Conservation (phyloP, 2,329 filamentous ascomycete species). For the Chaetomiaceae sp. region DNA sequence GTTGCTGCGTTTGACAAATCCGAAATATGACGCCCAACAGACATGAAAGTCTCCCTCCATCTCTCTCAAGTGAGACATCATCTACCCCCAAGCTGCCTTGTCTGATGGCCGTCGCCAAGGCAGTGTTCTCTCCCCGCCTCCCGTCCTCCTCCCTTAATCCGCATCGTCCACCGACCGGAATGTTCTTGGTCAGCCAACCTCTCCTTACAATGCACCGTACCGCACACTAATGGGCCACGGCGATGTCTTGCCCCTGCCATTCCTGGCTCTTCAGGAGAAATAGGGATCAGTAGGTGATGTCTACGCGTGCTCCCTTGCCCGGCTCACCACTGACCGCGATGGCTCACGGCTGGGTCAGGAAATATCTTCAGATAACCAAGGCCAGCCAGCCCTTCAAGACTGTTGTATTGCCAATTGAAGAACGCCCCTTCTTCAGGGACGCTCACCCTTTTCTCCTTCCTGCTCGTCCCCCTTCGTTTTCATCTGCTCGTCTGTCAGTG, state of each 20-base stretch:
- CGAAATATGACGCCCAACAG: not conserved
- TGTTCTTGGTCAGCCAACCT: constrained; percentile 16
- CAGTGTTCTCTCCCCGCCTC: no score
- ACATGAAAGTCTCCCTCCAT: not conserved
- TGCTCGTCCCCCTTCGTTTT: not conserved
- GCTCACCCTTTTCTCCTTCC: not conserved
- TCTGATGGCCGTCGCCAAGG: no score
- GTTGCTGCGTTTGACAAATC: no score
- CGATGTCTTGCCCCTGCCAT: not conserved
- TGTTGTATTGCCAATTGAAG: not conserved
- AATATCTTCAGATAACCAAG: not conserved
- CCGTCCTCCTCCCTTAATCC: constrained; percentile 1
- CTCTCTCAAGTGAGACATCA: constrained; percentile 1
- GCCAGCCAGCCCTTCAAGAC: constrained; percentile 17
- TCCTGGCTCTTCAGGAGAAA: not conserved
- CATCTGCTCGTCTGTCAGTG: not conserved
- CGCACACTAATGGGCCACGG: constrained; percentile 7
- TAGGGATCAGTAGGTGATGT: constrained; percentile 5
- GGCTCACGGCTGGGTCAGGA: constrained; percentile 16
- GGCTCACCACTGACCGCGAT: not conserved
- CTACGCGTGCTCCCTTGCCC: constrained; percentile 8
- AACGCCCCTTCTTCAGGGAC: not conserved
- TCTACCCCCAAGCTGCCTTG: no score
- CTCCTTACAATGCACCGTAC: constrained; percentile 11
- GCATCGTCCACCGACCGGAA: constrained; percentile 14